These are phyloP conservation scores for Pugionium cornutum DNA, from an alignment of 345 rosid genomes.

Conservation along the genomic window DNA sequence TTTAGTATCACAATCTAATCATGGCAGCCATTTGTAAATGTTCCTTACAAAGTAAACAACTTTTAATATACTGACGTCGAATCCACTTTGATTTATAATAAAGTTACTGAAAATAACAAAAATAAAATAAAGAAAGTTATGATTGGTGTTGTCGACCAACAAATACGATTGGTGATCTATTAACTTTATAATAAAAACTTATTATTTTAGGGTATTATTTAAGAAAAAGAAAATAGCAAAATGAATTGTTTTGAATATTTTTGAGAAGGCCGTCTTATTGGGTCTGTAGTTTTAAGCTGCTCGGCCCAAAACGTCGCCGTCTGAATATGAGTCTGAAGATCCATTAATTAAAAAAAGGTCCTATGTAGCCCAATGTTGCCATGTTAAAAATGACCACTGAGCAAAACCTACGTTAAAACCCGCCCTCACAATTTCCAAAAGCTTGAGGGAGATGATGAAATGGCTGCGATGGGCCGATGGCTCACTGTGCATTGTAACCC, in stretches of 20 bases:
- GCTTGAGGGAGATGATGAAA: conserved; percentile 28
- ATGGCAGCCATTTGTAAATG: conserved; percentile 1
- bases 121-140: too few relatives aligned
- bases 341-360: neutral
- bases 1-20: conserved; percentile 12
- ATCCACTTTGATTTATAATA: conserved; percentile 22
- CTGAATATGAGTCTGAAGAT: neutral
- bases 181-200: neutral
- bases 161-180: too few relatives aligned
- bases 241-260: too few relatives aligned
- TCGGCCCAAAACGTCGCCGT: conserved; percentile 24
- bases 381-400: conserved; percentile 24
- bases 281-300: neutral
- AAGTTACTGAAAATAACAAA: neutral
- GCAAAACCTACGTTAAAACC: conserved; percentile 39
- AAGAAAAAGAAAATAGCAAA: neutral
- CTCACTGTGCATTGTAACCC: conserved; percentile 1
- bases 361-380: conserved; percentile 18
- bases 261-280: neutral
- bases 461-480: conserved; percentile 5
- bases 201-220: neutral
- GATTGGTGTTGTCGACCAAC: too few relatives aligned
- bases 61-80: neutral
- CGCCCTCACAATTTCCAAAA: conserved; percentile 2
- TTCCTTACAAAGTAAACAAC: conserved; percentile 1